Conservation (phyloP, 148 eudicot genomes). For the Bassia scoparia region DNA sequence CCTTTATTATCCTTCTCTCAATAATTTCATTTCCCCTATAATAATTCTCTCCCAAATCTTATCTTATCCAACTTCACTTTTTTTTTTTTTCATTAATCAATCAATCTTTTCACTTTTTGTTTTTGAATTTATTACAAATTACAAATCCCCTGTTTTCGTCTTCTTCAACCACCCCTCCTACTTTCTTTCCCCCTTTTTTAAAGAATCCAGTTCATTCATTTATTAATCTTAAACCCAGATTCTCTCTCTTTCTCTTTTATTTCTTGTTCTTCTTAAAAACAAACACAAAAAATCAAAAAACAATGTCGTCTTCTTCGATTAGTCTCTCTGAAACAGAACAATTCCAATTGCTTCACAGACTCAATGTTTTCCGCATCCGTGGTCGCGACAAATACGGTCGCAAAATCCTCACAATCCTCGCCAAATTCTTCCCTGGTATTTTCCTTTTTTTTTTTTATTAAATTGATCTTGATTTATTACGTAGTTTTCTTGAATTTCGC, state of each 20-base stretch:
- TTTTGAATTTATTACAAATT: background rate
- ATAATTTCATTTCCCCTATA: background rate
- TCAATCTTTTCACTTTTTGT: background rate
- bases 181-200: background rate
- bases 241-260: background rate
- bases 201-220: background rate
- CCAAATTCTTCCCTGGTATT: slow-evolving; percentile 63
- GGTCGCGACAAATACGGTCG: slow-evolving; percentile 55
- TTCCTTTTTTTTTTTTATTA: background rate
- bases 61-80: background rate
- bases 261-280: background rate
- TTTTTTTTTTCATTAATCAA: background rate
- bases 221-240: background rate
- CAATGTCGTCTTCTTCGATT: background rate
- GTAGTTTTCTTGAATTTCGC: background rate
- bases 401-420: slow-evolving; percentile 43
- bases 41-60: background rate
- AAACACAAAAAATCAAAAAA: background rate
- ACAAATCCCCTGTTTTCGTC: background rate
- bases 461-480: background rate
- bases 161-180: background rate
- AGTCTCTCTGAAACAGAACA: slow-evolving; percentile 31
- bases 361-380: slow-evolving; percentile 48
- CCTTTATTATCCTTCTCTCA: background rate
- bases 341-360: slow-evolving; percentile 34